Evolutionary conservation across 257 asterid genomes (phyloP), one percentile per base, ranked within the genome.

Genomic region (Nicotiana undulata): DNA sequence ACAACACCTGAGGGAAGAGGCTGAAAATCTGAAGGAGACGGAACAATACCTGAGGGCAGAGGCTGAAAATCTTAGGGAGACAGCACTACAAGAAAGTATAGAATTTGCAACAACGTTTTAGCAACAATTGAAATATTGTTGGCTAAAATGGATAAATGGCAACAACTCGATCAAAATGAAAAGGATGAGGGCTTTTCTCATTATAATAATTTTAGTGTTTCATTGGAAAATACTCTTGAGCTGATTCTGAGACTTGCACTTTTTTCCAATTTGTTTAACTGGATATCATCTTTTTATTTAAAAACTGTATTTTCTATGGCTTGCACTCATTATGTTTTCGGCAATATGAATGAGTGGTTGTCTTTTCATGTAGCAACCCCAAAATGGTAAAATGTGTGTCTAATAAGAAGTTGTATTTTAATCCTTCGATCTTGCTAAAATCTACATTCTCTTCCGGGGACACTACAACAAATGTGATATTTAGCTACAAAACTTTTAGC

Each of bases 381-480:
- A 5, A 28, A 66, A 18, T 66, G 17, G 75, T 66, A 28, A n/a
- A 66, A 66, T n/a, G 18, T 66, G 18, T 5, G 56, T 68, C 20
- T 40, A 68, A 40, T 20, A 37, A 46, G 32, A 68, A n/a, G 40
- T 37, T 68, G 55, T 15, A 1, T 28, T 5, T 68, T 52, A 37
- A 12, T 5, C 31, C 56, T 20, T 37, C 11, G 11, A 18, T 68
- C 37, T 10, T 68, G 55, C 56, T 83, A 53, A 26, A 24, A 32
- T 29, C 31, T 63, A 29, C 75, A 52, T 79, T 79, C 70, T 70
- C 52, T 80, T 31, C 34, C 84, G 93, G 99, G 98, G 99, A 67
- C 99, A n/a, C 99, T 83, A 88, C 97, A 83, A 89, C 97, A 51
- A 93, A 95, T 85, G n/a, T n/a, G n/a, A n/a, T n/a, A n/a, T n/a